These are phyloP conservation scores for Breynia disticha DNA, from an alignment of 441 rosid species.

Conservation along the genomic window DNA sequence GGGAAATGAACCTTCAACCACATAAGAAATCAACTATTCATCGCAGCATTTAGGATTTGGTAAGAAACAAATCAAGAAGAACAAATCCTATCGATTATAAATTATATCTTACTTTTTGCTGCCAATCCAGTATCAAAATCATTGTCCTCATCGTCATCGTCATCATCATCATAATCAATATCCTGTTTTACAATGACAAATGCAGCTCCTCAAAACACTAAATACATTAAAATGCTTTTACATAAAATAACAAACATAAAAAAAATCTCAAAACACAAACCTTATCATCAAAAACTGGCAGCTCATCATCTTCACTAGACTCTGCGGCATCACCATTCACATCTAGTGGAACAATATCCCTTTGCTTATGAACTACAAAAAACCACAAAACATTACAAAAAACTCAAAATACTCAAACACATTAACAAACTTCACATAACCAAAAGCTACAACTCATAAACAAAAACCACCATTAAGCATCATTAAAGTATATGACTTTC, in stretches of 20 bases:
- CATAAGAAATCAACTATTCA: too few relatives aligned
- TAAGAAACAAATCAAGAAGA: too few relatives aligned
- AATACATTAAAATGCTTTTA: background rate
- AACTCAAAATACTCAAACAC: background rate
- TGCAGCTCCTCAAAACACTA: background rate
- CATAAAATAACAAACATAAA: too few relatives aligned
- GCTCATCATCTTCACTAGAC: constrained; percentile 58
- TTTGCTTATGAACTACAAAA: constrained; percentile 67
- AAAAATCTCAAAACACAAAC: constrained; percentile 20
- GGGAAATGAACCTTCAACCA: too few relatives aligned
- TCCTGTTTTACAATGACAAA: constrained; percentile 17
- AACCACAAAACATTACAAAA: background rate
- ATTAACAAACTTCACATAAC: too few relatives aligned
- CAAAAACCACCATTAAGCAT: background rate
- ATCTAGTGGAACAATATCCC: constrained; percentile 67
- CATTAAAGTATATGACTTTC: too few relatives aligned
- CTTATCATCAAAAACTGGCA: constrained; percentile 61
- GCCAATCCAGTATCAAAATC: constrained; percentile 34
- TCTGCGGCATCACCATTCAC: constrained; percentile 45
- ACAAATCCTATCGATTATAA: background rate
- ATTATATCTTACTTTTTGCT: constrained; percentile 47
- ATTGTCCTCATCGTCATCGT: constrained; percentile 25
- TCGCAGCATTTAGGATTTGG: too few relatives aligned
- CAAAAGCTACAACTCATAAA: background rate
- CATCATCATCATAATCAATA: constrained; percentile 33